Evolutionary conservation across 2,329 filamentous ascomycete species (phyloP).

Genomic region (Aspergillus fumigatus): DNA sequence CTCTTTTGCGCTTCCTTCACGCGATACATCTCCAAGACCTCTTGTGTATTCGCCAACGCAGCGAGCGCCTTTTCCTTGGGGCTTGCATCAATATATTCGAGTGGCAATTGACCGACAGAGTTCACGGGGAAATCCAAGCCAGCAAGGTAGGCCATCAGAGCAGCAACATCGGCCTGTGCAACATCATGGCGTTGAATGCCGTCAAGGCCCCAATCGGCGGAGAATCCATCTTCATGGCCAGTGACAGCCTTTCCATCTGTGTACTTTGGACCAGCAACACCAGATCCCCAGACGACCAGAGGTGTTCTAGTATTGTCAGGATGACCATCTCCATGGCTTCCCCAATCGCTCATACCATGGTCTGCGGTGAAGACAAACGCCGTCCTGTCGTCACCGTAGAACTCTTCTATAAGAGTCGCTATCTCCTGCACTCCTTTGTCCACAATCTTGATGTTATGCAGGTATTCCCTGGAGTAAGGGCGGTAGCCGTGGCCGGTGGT

Average conservation of each 20-base stretch:
- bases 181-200: constrained; percentile 84
- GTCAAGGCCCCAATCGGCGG: constrained; percentile 80
- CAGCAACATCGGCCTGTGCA: constrained; percentile 86
- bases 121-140: constrained; percentile 91
- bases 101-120: constrained; percentile 86
- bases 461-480: constrained; percentile 91
- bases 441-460: constrained; percentile 90
- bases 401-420: constrained; percentile 72
- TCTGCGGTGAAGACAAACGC: constrained; percentile 97
- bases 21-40: constrained; percentile 91
- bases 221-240: constrained; percentile 84
- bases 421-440: constrained; percentile 86
- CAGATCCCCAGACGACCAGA: constrained; percentile 88
- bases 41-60: constrained; percentile 75
- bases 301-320: constrained; percentile 96
- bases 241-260: constrained; percentile 55
- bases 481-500: constrained; percentile 81
- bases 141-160: constrained; percentile 88
- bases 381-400: constrained; percentile 79
- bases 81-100: constrained; percentile 71
- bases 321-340: constrained; percentile 97
- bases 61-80: constrained; percentile 77
- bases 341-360: constrained; percentile 98
- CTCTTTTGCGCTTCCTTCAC: constrained; percentile 88
- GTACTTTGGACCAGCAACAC: constrained; percentile 69